Evolutionary conservation across 2,329 filamentous ascomycete genomes (phyloP).

Genomic region (Chaetothyriales sp.): DNA sequence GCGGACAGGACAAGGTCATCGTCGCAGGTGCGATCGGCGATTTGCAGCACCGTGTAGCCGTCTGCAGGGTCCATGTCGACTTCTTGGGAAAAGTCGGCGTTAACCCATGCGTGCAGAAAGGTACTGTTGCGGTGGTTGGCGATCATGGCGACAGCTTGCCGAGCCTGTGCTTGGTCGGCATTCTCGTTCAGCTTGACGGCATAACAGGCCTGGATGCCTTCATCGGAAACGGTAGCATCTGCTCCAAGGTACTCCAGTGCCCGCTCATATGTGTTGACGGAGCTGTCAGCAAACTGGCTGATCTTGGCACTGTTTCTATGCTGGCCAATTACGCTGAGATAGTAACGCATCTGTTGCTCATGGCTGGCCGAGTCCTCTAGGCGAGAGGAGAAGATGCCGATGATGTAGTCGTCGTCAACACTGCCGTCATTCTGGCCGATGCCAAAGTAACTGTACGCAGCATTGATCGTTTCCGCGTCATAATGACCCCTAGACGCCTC

Average conservation of each 20-base stretch:
- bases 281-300: conserved; percentile 41
- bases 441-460: conserved; percentile 46
- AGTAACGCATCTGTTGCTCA: conserved; percentile 41
- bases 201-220: conserved; percentile 43
- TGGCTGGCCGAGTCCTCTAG: conserved; percentile 39
- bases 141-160: conserved; percentile 43
- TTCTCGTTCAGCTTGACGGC: conserved; percentile 37
- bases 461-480: conserved; percentile 39
- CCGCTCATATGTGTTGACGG: conserved; percentile 46
- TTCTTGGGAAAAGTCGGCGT: conserved; percentile 38
- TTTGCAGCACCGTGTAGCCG: conserved; percentile 37
- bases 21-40: conserved; percentile 36
- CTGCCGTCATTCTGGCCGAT: conserved; percentile 32
- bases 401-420: conserved; percentile 43
- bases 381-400: conserved; percentile 45
- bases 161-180: conserved; percentile 33
- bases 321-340: conserved; percentile 45
- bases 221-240: conserved; percentile 35
- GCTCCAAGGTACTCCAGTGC: conserved; percentile 48
- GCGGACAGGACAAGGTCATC: conserved; percentile 36
- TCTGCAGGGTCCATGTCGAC: conserved; percentile 42
- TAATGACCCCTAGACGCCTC: conserved; percentile 45
- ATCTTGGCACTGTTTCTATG: conserved; percentile 43
- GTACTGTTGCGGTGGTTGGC: conserved; percentile 43
- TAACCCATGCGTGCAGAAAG: conserved; percentile 36